Evolutionary conservation across 2,329 filamentous ascomycete genomes (phyloP).

Genomic region (Trichoderma atroviride): DNA sequence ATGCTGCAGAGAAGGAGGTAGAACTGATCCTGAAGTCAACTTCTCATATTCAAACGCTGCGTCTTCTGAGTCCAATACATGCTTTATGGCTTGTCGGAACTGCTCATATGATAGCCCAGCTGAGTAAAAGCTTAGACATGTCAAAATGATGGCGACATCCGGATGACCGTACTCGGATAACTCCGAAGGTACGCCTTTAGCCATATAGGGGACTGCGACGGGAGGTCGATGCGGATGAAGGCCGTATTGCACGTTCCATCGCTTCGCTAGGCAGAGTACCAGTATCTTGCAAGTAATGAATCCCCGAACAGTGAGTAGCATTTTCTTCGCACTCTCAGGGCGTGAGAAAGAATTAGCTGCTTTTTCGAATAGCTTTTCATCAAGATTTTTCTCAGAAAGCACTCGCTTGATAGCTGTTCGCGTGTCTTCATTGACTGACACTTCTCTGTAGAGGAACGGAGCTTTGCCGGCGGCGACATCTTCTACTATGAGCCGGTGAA

Average conservation of each 20-base stretch:
- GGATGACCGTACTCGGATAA: slow-evolving; percentile 70
- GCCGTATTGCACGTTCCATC: slow-evolving; percentile 69
- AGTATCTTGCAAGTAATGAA: slow-evolving; percentile 48
- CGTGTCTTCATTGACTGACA: slow-evolving; percentile 7
- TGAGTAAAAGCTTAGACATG: slow-evolving; percentile 70
- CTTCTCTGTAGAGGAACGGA: slow-evolving; percentile 6
- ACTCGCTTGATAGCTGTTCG: slow-evolving; percentile 27
- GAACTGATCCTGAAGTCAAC: slow-evolving; percentile 46
- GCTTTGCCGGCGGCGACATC: slow-evolving; percentile 44
- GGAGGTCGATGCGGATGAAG: slow-evolving; percentile 57
- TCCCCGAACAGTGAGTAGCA: slow-evolving; percentile 13
- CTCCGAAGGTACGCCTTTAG: slow-evolving; percentile 57
- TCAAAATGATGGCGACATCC: slow-evolving; percentile 66
- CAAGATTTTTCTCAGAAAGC: not conserved
- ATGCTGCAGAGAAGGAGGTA: slow-evolving; percentile 51
- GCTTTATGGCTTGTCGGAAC: slow-evolving; percentile 51
- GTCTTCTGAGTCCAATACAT: slow-evolving; percentile 56
- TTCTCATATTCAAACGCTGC: slow-evolving; percentile 58
- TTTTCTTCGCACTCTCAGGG: slow-evolving; percentile 2
- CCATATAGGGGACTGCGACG: slow-evolving; percentile 56
- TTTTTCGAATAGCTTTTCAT: not conserved
- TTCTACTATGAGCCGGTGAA: slow-evolving; percentile 44
- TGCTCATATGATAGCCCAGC: slow-evolving; percentile 55
- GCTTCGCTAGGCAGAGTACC: slow-evolving; percentile 60
- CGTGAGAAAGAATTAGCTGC: not conserved